Percentiles rank a stretch among this genome's conserved stretches.
Conservation (phyloP, 441 rosid genomes). For the Breynia disticha region DNA sequence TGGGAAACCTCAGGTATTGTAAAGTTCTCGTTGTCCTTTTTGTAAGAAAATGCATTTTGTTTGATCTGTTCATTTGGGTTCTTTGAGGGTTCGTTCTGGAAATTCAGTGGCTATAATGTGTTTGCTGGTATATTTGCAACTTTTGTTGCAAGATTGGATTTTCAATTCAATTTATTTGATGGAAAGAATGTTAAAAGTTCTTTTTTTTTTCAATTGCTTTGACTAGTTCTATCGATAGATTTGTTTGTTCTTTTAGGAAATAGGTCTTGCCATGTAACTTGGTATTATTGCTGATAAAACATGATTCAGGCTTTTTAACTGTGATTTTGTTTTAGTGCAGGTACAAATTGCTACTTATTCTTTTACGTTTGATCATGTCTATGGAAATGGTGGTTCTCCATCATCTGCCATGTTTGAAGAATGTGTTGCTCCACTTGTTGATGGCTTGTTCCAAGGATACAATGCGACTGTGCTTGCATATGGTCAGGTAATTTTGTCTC, state of each 20-base stretch:
- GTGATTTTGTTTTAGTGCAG: slow-evolving; percentile 27
- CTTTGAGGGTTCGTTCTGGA: background rate
- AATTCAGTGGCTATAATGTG: background rate
- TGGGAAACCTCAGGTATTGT: slow-evolving; percentile 91
- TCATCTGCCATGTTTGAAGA: slow-evolving; percentile 75
- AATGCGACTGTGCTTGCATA: slow-evolving; percentile 98
- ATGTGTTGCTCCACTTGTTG: slow-evolving; percentile 76
- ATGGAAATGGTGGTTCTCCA: slow-evolving; percentile 73
- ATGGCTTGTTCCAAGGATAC: slow-evolving; percentile 94
- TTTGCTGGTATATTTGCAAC: background rate
- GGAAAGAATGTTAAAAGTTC: background rate
- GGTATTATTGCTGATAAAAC: background rate
- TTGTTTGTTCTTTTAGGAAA: slow-evolving; percentile 3
- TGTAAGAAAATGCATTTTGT: background rate
- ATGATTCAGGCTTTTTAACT: background rate
- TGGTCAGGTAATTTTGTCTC: slow-evolving; percentile 60
- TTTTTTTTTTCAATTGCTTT: too few species aligned
- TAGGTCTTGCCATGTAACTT: background rate
- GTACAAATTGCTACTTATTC: slow-evolving; percentile 92
- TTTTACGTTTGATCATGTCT: slow-evolving; percentile 92
- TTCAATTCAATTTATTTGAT: background rate
- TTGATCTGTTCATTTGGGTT: background rate
- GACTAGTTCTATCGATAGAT: too few species aligned
- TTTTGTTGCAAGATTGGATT: background rate
- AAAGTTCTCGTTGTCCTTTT: slow-evolving; percentile 19